phyloP scores from a whole-genome alignment of 805 yeast genomes.

The Nakazawaea holstii region DNA sequence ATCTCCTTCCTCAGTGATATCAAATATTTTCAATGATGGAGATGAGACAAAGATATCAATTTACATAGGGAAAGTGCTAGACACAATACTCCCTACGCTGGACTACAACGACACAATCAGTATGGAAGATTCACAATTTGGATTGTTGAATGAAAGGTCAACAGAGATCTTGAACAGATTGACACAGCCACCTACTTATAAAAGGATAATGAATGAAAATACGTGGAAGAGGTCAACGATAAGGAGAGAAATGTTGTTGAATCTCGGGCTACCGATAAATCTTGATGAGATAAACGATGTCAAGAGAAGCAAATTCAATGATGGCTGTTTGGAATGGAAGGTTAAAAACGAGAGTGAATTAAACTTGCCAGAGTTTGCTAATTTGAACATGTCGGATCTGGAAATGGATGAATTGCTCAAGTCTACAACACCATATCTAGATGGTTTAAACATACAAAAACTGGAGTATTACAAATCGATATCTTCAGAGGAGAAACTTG shows the following conservation, averaged over 20 bases:
- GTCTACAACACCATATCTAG: constrained; percentile 19
- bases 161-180: constrained; percentile 5
- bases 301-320: background rate
- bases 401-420: constrained; percentile 20
- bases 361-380: constrained; percentile 28
- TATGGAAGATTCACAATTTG: background rate
- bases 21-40: background rate
- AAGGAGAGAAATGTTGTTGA: constrained; percentile 55
- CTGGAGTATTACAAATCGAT: constrained; percentile 17
- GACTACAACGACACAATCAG: background rate
- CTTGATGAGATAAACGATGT: constrained; percentile 42
- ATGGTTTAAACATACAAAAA: constrained; percentile 21
- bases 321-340: background rate
- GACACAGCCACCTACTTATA: background rate
- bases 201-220: constrained; percentile 2
- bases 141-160: constrained; percentile 4
- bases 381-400: constrained; percentile 25
- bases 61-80: background rate
- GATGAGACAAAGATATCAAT: background rate
- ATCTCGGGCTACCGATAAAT: constrained; percentile 70
- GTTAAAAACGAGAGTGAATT: constrained; percentile 8
- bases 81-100: background rate
- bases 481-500: constrained; percentile 19
- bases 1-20: background rate
- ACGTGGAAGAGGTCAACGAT: constrained; percentile 62